phyloP scores from a whole-genome alignment of 768 basidiomycete genomes.

The Tulasnella sp. region DNA sequence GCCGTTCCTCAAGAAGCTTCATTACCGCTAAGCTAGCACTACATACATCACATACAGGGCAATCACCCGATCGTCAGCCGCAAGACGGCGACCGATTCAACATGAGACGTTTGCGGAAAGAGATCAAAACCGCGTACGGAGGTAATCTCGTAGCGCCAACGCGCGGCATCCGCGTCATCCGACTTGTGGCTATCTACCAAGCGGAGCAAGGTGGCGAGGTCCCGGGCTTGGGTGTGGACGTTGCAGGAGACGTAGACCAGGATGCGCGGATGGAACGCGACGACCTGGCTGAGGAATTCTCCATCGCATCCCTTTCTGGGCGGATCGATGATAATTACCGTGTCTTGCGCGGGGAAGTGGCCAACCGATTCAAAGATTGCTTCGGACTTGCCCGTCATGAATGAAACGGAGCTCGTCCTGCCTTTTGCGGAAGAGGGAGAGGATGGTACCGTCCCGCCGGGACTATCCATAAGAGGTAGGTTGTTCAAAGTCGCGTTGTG shows the following conservation, averaged over 20 bases:
- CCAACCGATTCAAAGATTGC: conserved; percentile 63
- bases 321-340: conserved; percentile 75
- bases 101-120: conserved; percentile 94
- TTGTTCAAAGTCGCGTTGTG: conserved; percentile 54
- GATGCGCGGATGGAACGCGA: conserved; percentile 41
- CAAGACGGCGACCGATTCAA: conserved; percentile 44
- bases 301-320: conserved; percentile 91
- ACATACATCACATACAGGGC: no score
- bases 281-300: conserved; percentile 33
- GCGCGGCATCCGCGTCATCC: conserved; percentile 24
- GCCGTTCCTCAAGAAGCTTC: no score
- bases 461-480: conserved; percentile 37
- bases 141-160: conserved; percentile 58
- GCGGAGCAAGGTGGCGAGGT: conserved; percentile 45
- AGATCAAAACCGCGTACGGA: conserved; percentile 82
- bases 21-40: no score
- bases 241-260: conserved; percentile 93
- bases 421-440: neutral
- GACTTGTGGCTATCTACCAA: conserved; percentile 28
- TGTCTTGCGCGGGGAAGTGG: conserved; percentile 50
- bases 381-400: conserved; percentile 72
- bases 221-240: conserved; percentile 85
- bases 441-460: neutral
- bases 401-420: conserved; percentile 39
- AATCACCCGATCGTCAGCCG: no score